A percentile compares a stretch with the other conserved stretches of the same genome.
phyloP scores from a whole-genome alignment of 208 protist species.

The Strigomonas culicis region DNA sequence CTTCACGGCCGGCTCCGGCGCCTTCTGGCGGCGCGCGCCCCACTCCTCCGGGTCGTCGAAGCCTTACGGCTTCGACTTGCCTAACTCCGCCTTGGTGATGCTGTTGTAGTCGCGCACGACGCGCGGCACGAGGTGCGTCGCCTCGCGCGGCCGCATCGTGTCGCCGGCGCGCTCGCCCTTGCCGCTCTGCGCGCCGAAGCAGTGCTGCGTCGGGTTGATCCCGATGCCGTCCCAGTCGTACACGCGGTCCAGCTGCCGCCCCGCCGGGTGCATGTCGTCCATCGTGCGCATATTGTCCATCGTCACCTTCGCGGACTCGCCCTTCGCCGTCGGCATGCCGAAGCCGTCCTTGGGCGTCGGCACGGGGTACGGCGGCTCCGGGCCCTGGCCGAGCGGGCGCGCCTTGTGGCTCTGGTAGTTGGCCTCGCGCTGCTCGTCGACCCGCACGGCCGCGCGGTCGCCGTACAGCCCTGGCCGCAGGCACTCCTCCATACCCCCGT shows the following conservation, averaged over 20 bases:
- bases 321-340: slow-evolving; percentile 33
- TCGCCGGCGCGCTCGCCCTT: slow-evolving; percentile 15
- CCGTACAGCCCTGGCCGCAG: slow-evolving; percentile 52
- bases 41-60: slow-evolving; percentile 60
- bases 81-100: slow-evolving; percentile 44
- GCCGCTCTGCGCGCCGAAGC: slow-evolving; percentile 46
- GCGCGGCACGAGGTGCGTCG: slow-evolving; percentile 55
- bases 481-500: slow-evolving; percentile 45
- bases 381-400: slow-evolving; percentile 58
- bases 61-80: slow-evolving; percentile 47
- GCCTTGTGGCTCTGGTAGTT: slow-evolving; percentile 40
- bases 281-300: slow-evolving; percentile 47
- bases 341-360: slow-evolving; percentile 56
- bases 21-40: slow-evolving; percentile 20
- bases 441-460: slow-evolving; percentile 52
- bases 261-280: slow-evolving; percentile 47
- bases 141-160: slow-evolving; percentile 14
- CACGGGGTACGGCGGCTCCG: slow-evolving; percentile 28
- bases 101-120: slow-evolving; percentile 52
- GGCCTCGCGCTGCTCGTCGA: slow-evolving; percentile 70
- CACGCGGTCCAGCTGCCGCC: slow-evolving; percentile 46
- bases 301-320: slow-evolving; percentile 48
- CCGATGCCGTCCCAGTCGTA: slow-evolving; percentile 75
- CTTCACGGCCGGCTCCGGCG: slow-evolving; percentile 21
- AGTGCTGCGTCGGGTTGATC: slow-evolving; percentile 68